Base-by-base conservation (phyloP, 2,329 filamentous ascomycete species). In the Bipolaris victoriae region DNA sequence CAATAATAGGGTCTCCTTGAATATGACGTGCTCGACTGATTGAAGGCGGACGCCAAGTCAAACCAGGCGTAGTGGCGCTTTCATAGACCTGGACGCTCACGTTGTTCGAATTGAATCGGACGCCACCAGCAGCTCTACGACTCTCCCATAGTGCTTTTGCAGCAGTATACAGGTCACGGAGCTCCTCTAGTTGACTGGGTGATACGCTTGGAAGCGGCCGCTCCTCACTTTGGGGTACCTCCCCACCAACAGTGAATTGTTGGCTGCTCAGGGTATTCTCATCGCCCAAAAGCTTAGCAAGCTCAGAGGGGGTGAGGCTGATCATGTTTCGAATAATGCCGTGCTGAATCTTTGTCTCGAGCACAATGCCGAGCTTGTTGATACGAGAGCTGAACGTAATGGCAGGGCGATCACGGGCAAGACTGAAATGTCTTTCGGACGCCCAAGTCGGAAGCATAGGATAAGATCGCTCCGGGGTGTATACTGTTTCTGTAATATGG, bases 381-480 rank as follows among this genome's bases (percentile, higher is more conserved):
- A 88, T 68, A 56, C 81, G 82, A 7, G 83, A 83, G 65, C 85
- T 88, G 67, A 88, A 85, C 0, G 86, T 88, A 31, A 89, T 72
- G 13, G 82, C 82, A 2, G 86, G 85, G n/a, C 84, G 79, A 41
- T 82, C 74, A 6, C 72, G 71, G 2, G 70, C 78, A 46, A 89
- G 74, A 69, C 84, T 86, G 70, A 88, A 85, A 56, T 82, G 70
- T 1, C 69, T 66, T n/a, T 81, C 74, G 0, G 82, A 80, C 6
- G 82, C 67, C 68, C 77, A 78, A 2, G 70, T 70, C 1, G 85
- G 84, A 16, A 88, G 65, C 82, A 88, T 87, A 9, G 82, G 81
- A 62, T 83, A 86, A 6, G 79, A 76, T 31, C 79, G 74, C 61
- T 87, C 83, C 0, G 84, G 84, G 31, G 87, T 80, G 59, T 84